These are phyloP conservation scores for Leptographium galeiforme DNA, from an alignment of 2,329 filamentous ascomycete genomes.

Conservation along the genomic window DNA sequence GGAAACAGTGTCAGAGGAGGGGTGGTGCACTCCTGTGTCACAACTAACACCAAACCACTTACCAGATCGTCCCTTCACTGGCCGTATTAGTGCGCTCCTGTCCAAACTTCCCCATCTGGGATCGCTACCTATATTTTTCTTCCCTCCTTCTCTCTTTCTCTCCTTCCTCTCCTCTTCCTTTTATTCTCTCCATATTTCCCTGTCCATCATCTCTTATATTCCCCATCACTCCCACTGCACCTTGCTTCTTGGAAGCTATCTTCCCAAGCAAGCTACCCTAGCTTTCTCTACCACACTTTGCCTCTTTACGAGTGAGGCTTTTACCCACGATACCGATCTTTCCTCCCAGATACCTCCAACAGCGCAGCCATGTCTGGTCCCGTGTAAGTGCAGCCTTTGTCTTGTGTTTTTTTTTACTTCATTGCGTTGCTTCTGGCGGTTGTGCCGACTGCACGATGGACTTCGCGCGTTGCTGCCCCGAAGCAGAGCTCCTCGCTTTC, in stretches of 20 bases:
- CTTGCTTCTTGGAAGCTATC: not conserved
- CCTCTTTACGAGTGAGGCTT: not conserved
- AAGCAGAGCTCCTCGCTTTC: not conserved
- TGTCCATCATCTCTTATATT: not conserved
- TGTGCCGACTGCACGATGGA: not conserved
- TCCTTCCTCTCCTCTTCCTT: not conserved
- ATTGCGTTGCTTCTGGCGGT: not conserved
- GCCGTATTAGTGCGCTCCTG: not conserved
- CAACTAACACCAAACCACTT: not conserved
- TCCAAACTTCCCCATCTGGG: not conserved
- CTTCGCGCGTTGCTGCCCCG: not conserved
- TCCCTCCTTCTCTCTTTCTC: not conserved
- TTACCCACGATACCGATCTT: not conserved
- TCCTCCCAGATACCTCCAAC: not conserved
- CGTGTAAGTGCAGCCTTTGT: slow-evolving; percentile 42
- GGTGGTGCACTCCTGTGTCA: slow-evolving; percentile 8
- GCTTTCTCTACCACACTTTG: not conserved
- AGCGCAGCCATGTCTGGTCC: slow-evolving; percentile 44
- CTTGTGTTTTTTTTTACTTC: not conserved
- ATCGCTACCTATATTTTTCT: slow-evolving; percentile 6
- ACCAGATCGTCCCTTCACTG: slow-evolving; percentile 3
- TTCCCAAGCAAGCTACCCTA: not conserved
- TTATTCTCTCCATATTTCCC: not conserved
- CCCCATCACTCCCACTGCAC: not conserved
- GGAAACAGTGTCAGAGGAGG: slow-evolving; percentile 5